Conservation (phyloP, 192 early-diverging fungal genomes). For the Radiomyces spectabilis region DNA sequence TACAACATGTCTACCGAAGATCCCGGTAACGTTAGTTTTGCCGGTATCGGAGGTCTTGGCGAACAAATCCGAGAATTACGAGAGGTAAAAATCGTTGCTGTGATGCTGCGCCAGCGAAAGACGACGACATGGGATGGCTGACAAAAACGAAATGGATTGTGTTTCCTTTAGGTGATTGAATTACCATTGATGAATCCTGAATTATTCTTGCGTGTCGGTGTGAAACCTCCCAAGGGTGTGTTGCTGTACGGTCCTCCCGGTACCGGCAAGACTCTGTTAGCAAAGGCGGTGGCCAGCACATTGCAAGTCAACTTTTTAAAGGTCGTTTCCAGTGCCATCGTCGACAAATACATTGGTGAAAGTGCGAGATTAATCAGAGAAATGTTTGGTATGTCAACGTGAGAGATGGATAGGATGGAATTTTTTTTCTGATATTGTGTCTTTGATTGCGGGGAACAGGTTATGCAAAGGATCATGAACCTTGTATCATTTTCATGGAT, state of each 20-base stretch:
- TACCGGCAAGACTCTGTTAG: slow-evolving; percentile 96
- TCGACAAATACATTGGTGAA: slow-evolving; percentile 99
- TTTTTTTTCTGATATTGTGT: background rate
- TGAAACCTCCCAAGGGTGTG: slow-evolving; percentile 98
- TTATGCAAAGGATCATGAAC: slow-evolving; percentile 98
- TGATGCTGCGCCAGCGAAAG: background rate
- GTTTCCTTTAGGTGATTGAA: slow-evolving; percentile 75
- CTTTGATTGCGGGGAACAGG: slow-evolving; percentile 21
- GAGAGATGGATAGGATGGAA: background rate
- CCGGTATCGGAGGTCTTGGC: slow-evolving; percentile 90
- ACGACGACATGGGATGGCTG: background rate
- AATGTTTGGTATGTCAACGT: slow-evolving; percentile 82
- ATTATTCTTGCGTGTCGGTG: slow-evolving; percentile 93
- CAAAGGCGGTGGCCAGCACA: slow-evolving; percentile 94
- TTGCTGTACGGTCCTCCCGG: slow-evolving; percentile 95
- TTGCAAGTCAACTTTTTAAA: slow-evolving; percentile 98
- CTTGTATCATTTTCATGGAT: slow-evolving; percentile 99
- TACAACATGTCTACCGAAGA: slow-evolving; percentile 99
- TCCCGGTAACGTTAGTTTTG: slow-evolving; percentile 91
- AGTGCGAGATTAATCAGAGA: slow-evolving; percentile 94
- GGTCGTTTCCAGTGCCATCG: slow-evolving; percentile 97
- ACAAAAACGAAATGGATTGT: too few species aligned
- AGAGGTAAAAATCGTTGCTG: slow-evolving; percentile 47
- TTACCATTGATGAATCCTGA: slow-evolving; percentile 98
- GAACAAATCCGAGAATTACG: slow-evolving; percentile 98